Base-by-base conservation (phyloP, 495 filamentous ascomycete species). In the Lepidopterella palustris region DNA sequence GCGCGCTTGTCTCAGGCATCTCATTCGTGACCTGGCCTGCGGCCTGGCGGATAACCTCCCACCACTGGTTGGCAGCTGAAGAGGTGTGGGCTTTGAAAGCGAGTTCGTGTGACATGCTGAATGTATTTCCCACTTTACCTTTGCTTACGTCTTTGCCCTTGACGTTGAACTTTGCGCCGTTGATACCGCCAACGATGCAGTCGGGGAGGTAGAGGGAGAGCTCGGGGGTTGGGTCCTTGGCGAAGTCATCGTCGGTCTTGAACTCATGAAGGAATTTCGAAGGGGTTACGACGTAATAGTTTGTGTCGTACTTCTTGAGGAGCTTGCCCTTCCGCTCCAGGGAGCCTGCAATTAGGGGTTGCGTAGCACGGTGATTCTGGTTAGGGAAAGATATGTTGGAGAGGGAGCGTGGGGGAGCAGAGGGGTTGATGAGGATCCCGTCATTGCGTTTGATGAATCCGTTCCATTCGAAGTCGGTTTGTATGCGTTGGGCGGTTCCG, bases 261-360 rank as follows among this genome's bases (percentile, higher is more conserved):
- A 95, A 97, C 69, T 97, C 93, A 73, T 97, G 93, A 48, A 98
- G 77, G 73, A 86, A 98, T 61, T 87, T 86, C 21, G 85, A 80
- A 0, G 87, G 86, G 2, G 90, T 96, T 26, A 97, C 83, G 49
- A 92, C 92, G 68, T 96, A 98, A 77, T 92, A 96, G 59, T 79
- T 81, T 0, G 88, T 82, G 58, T 80, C 85, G 73, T 88, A 96
- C 59, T 86, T 86, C 65, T 81, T 82, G 74, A 90, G 82, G 45
- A 76, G 47, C 62, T 73, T 62, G 79, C 80, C 35, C 74, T 95
- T 96, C 54, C 90, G 86, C 73, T 96, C 89, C 32, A 98, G 79
- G 5, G 80, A 82, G 27, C 93, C 93, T 67, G 95, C 88, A 65
- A 97, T 89, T 24, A 96, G 74, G 1, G 93, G 78, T 70, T 87